phyloP scores from a whole-genome alignment of 2,329 filamentous ascomycete genomes.

The Fusarium nanum region DNA sequence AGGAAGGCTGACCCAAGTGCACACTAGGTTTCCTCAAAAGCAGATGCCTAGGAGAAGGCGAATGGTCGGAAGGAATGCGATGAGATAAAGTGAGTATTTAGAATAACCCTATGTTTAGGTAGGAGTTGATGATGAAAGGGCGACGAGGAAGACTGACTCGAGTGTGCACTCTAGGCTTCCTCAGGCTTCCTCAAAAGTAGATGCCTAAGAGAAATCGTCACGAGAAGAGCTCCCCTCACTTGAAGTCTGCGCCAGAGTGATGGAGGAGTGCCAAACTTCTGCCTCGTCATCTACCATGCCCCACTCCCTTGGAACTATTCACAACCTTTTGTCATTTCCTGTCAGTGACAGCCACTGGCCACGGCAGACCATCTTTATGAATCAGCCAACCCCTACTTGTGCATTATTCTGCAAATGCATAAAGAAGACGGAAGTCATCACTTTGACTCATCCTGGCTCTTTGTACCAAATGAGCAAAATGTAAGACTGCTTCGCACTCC shows the following conservation, averaged over 20 bases:
- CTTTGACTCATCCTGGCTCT: background rate
- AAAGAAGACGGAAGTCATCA: too few species aligned
- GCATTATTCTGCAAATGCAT: background rate
- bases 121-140: too few species aligned
- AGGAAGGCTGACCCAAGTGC: background rate
- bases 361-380: fast-evolving
- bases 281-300: background rate
- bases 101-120: background rate
- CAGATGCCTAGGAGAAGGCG: background rate
- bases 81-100: background rate
- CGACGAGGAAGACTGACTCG: background rate
- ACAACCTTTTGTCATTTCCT: background rate
- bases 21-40: too few species aligned
- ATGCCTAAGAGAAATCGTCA: background rate
- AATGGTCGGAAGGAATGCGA: background rate
- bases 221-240: background rate
- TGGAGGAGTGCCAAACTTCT: conserved; percentile 3
- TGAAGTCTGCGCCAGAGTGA: conserved; percentile 3
- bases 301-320: background rate
- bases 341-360: background rate
- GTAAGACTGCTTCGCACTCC: background rate
- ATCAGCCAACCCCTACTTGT: background rate
- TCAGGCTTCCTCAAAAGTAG: background rate
- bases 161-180: too few species aligned
- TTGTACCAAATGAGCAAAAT: background rate